Evolutionary conservation across 177 flowering plant species (phyloP), one percentile per base, ranked within the genome.

Genomic region (Vitis hybrid): DNA sequence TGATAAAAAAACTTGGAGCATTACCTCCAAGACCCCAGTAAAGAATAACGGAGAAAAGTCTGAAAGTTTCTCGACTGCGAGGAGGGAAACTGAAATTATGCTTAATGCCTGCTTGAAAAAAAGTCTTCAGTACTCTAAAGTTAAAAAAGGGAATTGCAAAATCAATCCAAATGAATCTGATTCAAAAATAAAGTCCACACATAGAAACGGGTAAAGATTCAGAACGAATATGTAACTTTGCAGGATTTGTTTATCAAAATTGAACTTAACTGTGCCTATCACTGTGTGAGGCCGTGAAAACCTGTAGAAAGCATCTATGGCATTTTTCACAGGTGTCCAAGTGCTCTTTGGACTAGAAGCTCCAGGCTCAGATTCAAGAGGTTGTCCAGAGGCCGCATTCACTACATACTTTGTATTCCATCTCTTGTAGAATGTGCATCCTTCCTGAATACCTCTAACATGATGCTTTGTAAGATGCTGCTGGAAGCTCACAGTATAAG

Each of bases 201-300:
- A 11, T 48, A 61, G 45, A 39, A 52, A 8, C 0, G 4, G 45
- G 31, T 53, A 15, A 15, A 53, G 16, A 22, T 50, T 3, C 55
- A 66, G 26, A 61, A 53, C 22, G 6, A 61, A 39, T 15, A 13
- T 2, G 31, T n/a, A 12, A n/a, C 39, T 10, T 16, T 1, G 6
- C 2, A 29, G 10, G 14, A 68, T 61, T 61, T 45, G 60, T 51
- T 16, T 2, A 60, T 70, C 45, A 62, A 68, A 72, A 39, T 65
- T 48, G 15, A 73, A 90, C 91, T 85, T 83, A 88, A 90, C 99
- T 74, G 99, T 95, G 80, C 99, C 99, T 45, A 91, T 89, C 53
- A 95, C 83, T 8, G 99, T 95, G 78, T 95, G 99, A 19, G 99
- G 99, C 64, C 99, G 74, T 3, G 99, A 87, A 84, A 94, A 94